Evolutionary conservation across 495 filamentous ascomycete species (phyloP).

Genomic region (Neurospora tetraspora): DNA sequence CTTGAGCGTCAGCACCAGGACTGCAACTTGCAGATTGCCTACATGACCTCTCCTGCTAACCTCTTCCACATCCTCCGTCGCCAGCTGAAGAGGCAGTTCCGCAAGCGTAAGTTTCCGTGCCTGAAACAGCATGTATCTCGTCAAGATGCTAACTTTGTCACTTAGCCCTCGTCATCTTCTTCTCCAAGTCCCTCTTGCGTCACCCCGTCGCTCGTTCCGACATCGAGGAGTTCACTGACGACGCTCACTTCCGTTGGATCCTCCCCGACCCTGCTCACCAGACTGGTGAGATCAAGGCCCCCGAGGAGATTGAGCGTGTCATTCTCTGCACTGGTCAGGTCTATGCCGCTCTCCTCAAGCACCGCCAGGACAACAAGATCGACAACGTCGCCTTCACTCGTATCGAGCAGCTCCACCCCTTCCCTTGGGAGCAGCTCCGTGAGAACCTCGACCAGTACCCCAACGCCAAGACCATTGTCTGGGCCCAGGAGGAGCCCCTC

Average conservation of each 20-base stretch:
- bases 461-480: constrained; percentile 93
- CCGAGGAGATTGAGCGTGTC: constrained; percentile 84
- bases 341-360: constrained; percentile 79
- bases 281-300: constrained; percentile 57
- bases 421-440: constrained; percentile 93
- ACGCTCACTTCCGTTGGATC: constrained; percentile 94
- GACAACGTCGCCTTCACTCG: constrained; percentile 88
- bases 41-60: constrained; percentile 88
- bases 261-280: constrained; percentile 79
- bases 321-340: constrained; percentile 94
- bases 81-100: constrained; percentile 98
- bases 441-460: constrained; percentile 94
- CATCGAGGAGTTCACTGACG: constrained; percentile 79
- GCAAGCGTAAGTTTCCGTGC: constrained; percentile 67
- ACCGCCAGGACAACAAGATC: constrained; percentile 74
- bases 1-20: constrained; percentile 97
- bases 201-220: constrained; percentile 83
- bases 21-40: constrained; percentile 97
- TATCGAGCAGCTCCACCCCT: constrained; percentile 94
- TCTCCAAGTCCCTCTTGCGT: constrained; percentile 88
- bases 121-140: not conserved
- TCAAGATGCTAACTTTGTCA: constrained; percentile 26
- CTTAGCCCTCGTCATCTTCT: constrained; percentile 86
- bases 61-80: constrained; percentile 91
- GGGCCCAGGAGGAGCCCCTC: constrained; percentile 92